Conservation (phyloP, 345 rosid species). For the Gossypium arboreum region DNA sequence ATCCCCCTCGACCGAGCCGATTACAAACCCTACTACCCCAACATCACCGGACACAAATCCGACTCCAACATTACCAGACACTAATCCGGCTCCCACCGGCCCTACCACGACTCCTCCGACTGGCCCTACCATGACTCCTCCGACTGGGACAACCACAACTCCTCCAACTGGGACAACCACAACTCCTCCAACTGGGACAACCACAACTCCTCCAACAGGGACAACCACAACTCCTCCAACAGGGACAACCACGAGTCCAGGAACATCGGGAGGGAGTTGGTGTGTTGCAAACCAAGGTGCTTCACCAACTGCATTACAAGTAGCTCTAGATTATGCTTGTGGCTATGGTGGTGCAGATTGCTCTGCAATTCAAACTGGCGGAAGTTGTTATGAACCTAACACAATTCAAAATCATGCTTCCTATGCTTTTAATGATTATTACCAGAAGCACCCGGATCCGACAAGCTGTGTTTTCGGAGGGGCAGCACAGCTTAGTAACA, state of each 20-base stretch:
- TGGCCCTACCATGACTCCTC: no score
- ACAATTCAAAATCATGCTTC: conserved; percentile 80
- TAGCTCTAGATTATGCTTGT: conserved; percentile 92
- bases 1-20: conserved; percentile 24
- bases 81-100: background rate
- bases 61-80: background rate
- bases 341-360: conserved; percentile 97
- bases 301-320: conserved; percentile 76
- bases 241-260: background rate
- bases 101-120: conserved; percentile 5
- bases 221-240: background rate
- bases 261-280: conserved; percentile 48
- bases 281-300: conserved; percentile 74
- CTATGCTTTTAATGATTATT: conserved; percentile 87
- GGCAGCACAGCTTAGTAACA: conserved; percentile 68
- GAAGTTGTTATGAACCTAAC: conserved; percentile 71
- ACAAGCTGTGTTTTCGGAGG: conserved; percentile 93
- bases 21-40: conserved; percentile 14
- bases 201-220: no score
- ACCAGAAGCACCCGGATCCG: conserved; percentile 86
- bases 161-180: no score
- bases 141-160: no score
- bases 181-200: no score
- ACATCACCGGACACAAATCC: background rate
- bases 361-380: conserved; percentile 68